Percentiles rank a stretch among this genome's conserved stretches.
Conservation (phyloP, 805 yeast genomes). For the Crinitomyces ghanaensis region DNA sequence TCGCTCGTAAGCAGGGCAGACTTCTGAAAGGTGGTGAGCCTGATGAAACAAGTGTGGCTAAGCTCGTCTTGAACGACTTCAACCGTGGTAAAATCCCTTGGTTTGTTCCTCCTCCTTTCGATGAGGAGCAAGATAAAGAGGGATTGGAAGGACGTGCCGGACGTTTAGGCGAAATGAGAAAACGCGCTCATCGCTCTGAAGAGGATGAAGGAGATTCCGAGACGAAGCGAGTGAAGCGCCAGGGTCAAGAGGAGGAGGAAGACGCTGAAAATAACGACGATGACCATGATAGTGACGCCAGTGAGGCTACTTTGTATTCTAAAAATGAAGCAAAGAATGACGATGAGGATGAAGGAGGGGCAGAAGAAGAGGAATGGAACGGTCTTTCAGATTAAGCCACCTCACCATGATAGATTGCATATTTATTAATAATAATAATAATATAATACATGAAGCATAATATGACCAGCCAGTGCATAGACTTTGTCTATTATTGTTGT, state of each 20-base stretch:
- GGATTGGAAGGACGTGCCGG: slow-evolving; percentile 14
- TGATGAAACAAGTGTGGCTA: slow-evolving; percentile 87
- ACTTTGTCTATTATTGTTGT: too few relatives aligned
- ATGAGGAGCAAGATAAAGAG: slow-evolving; percentile 43
- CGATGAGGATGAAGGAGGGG: slow-evolving; percentile 5
- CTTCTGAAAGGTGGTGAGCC: slow-evolving; percentile 96
- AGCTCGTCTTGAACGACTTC: slow-evolving; percentile 83
- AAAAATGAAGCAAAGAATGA: slow-evolving; percentile 5
- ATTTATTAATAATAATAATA: slow-evolving; percentile 2
- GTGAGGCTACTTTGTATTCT: slow-evolving; percentile 6
- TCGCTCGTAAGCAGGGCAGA: slow-evolving; percentile 90
- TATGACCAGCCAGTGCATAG: too few relatives aligned
- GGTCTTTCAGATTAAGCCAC: slow-evolving; percentile 12
- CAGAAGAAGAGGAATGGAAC: slow-evolving; percentile 12
- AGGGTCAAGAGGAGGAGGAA: slow-evolving; percentile 2
- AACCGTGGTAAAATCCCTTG: slow-evolving; percentile 97
- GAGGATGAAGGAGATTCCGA: slow-evolving; percentile 7
- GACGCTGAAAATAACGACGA: slow-evolving; percentile 3
- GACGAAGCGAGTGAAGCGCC: slow-evolving; percentile 3
- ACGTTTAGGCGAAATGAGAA: slow-evolving; percentile 16
- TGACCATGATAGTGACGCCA: too few relatives aligned
- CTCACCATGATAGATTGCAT: neutral
- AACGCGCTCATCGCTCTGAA: slow-evolving; percentile 6
- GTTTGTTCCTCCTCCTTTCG: slow-evolving; percentile 91
- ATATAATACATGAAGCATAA: neutral